Evolutionary conservation across 1,284 basidiomycete species (phyloP), one percentile per base, ranked within the genome.

Genomic region (Stereum hirsutum): DNA sequence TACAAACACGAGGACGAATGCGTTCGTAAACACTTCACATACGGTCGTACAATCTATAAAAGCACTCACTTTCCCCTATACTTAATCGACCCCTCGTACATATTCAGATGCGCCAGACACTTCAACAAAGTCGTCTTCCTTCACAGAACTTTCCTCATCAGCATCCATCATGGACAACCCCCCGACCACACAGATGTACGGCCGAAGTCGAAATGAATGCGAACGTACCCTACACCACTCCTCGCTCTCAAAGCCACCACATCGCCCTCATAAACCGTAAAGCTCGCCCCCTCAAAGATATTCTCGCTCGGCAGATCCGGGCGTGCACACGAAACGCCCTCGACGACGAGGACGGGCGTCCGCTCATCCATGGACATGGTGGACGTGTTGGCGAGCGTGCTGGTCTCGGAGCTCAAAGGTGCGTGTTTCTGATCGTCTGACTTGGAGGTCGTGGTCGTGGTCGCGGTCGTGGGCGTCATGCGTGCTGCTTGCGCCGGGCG

Each of bases 121-220:
- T 90, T 92, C 35, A 92, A 57, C 34, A 91, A 59, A 0, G 88
- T 90, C 1, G 87, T 83, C 59, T 91, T 91, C 35, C 80, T 81
- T 44, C 10, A 36, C 23, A n/a, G n/a, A n/a, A n/a, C n/a, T n/a
- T n/a, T n/a, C n/a, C n/a, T n/a, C n/a, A 17, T 26, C 11, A 11
- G 36, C 36, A 27, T 11, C 10, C 6, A 23, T 24, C 43, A 39
- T 8, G n/a, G 21, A 20, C 31, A 8, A 11, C 12, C 14, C 15
- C 19, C n/a, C 23, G 10, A 23, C 15, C 40, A 27, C 8, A 28
- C 21, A 15, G n/a, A n/a, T n/a, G n/a, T n/a, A n/a, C n/a, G n/a
- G n/a, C n/a, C n/a, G n/a, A n/a, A n/a, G n/a, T n/a, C n/a, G n/a
- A 25, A 4, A 23, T 10, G 31, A 31, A 23, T 21, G 14, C 32